These are phyloP conservation scores for Candida ascalaphidarum DNA, from an alignment of 805 yeast species.

Conservation along the genomic window DNA sequence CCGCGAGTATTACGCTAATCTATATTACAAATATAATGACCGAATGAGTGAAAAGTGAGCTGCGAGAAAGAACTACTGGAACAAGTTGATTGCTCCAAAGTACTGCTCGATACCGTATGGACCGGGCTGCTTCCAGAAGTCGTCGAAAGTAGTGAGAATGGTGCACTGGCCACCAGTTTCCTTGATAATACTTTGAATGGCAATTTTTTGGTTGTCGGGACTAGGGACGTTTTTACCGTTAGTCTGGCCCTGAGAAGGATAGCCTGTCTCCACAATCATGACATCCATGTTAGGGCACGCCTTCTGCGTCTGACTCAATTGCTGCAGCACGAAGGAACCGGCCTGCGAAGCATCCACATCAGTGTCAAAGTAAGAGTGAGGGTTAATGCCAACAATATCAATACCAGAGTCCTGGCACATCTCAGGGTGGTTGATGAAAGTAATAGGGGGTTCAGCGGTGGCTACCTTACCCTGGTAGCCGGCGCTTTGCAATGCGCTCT, in stretches of 20 bases:
- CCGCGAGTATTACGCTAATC: too few species aligned
- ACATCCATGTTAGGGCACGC: constrained; percentile 52
- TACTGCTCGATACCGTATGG: constrained; percentile 78
- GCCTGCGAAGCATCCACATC: constrained; percentile 54
- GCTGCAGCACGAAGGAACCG: constrained; percentile 63
- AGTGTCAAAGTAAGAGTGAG: constrained; percentile 77
- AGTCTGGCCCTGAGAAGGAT: constrained; percentile 65
- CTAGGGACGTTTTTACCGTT: constrained; percentile 73
- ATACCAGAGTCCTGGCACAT: constrained; percentile 64
- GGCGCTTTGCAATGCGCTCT: constrained; percentile 45
- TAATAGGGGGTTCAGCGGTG: constrained; percentile 86
- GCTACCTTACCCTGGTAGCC: constrained; percentile 75
- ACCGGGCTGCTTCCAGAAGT: constrained; percentile 84
- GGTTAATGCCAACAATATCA: constrained; percentile 80
- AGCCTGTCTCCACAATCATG: constrained; percentile 79
- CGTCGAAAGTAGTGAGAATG: constrained; percentile 73
- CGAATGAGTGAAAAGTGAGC: too few species aligned
- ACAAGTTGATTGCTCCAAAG: constrained; percentile 56
- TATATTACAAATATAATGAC: neutral
- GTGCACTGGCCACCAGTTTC: constrained; percentile 54
- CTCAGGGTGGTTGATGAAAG: constrained; percentile 52
- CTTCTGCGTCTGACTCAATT: constrained; percentile 43
- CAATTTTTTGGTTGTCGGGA: constrained; percentile 59
- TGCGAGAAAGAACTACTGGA: too few species aligned
- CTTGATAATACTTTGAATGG: constrained; percentile 55